Evolutionary conservation across 177 flowering plant genomes (phyloP).

Genomic region (Tripterygium wilfordii): DNA sequence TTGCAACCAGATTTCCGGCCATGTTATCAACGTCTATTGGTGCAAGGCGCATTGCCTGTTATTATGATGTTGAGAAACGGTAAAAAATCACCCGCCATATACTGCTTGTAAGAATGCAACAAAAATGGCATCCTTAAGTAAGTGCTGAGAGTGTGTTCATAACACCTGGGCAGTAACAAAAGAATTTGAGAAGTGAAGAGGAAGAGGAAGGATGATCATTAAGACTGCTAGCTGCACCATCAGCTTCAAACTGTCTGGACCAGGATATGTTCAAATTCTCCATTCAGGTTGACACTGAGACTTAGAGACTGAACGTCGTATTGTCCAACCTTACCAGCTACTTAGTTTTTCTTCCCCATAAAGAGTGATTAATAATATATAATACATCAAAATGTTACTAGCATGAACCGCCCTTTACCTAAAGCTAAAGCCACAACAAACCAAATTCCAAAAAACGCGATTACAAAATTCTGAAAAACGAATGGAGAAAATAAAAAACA

Average conservation of each 20-base stretch:
- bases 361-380: too few relatives aligned
- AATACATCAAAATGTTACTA: too few relatives aligned
- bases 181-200: slow-evolving; percentile 56
- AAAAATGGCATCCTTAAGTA: background rate
- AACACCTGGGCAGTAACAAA: slow-evolving; percentile 52
- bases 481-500: too few relatives aligned
- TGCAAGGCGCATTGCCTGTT: slow-evolving; percentile 70
- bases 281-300: too few relatives aligned
- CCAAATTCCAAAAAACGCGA: too few relatives aligned
- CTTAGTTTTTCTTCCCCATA: too few relatives aligned
- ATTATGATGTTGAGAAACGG: background rate
- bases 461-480: too few relatives aligned
- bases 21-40: slow-evolving; percentile 44
- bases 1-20: slow-evolving; percentile 51
- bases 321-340: too few relatives aligned
- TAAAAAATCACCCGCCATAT: background rate
- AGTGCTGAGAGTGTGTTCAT: slow-evolving; percentile 25
- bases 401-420: too few relatives aligned
- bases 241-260: slow-evolving; percentile 43
- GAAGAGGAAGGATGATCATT: slow-evolving; percentile 44
- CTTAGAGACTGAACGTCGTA: too few relatives aligned
- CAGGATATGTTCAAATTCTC: slow-evolving; percentile 55
- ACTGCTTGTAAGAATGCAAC: background rate
- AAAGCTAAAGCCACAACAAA: too few relatives aligned
- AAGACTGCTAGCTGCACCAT: slow-evolving; percentile 30